These are phyloP conservation scores for Carpinus viminea DNA, from an alignment of 306 rosid species.

Conservation along the genomic window DNA sequence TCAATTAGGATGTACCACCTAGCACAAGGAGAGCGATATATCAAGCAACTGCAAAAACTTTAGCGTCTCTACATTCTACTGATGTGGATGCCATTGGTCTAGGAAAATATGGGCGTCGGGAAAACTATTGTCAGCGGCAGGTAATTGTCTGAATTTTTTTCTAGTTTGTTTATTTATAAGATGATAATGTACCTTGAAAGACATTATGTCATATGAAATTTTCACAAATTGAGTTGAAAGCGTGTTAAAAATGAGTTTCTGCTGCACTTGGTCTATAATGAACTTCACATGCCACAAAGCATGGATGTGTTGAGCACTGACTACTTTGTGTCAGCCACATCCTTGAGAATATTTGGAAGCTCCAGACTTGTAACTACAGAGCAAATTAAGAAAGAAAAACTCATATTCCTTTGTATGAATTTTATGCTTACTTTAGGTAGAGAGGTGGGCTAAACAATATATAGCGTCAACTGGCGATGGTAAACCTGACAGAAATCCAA, in stretches of 20 bases:
- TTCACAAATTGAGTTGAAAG: neutral
- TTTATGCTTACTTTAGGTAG: conserved; percentile 56
- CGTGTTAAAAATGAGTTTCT: neutral
- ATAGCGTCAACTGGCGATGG: conserved; percentile 77
- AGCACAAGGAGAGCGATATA: conserved; percentile 68
- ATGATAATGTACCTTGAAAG: neutral
- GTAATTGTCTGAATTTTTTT: conserved; percentile 34
- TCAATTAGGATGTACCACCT: conserved; percentile 65
- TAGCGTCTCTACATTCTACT: conserved; percentile 76
- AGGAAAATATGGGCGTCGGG: conserved; percentile 70
- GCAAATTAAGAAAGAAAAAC: conserved; percentile 2
- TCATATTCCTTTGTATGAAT: conserved; percentile 12
- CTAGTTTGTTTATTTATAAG: neutral
- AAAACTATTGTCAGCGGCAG: conserved; percentile 88
- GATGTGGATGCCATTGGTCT: conserved; percentile 77
- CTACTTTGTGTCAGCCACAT: neutral
- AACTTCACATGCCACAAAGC: neutral
- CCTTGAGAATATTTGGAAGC: neutral
- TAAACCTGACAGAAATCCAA: conserved; percentile 73
- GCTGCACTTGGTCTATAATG: neutral
- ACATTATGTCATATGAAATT: neutral
- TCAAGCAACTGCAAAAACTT: conserved; percentile 55
- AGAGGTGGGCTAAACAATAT: conserved; percentile 93
- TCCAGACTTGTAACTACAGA: neutral
- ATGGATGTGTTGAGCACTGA: neutral